Evolutionary conservation across 1,284 basidiomycete genomes (phyloP), one percentile per base, ranked within the genome.

Genomic region (Cutaneotrichosporon arboriforme): DNA sequence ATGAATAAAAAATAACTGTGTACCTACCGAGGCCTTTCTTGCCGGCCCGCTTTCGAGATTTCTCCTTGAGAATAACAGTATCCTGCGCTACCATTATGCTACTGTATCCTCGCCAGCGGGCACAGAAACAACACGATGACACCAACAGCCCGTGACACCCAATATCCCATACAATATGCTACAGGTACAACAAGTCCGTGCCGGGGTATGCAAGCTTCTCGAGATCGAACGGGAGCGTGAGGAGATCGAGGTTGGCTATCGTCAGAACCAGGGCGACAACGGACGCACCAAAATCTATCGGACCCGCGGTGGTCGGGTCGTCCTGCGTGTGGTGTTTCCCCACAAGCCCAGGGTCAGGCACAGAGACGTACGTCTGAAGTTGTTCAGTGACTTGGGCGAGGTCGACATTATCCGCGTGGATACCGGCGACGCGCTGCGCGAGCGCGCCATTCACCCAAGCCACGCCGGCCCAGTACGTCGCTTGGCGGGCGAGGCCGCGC

Each of bases 311-410:
- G 12, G 18, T 31, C 26, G 26, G 5, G 26, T 31, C 26, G 8
- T 18, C 20, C 18, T 5, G 13, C 9, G 39, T 41, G 10, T 31
- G 26, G 20, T 34, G 20, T 39, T 17, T 40, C 26, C 38, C 50
- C 12, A 39, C 45, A 8, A 46, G n/a, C 18, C 64, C 65, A 3
- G 62, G 59, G 50, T 65, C 64, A 1, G 64, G 62, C 13, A 66
- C 23, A 39, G 52, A 54, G n/a, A 65, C 59, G 35, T 50, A 62
- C 18, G 53, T 57, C 17, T 50, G 51, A 26, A 67, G 49, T 17
- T 52, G 44, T 46, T 62, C 61, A 31, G 52, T 60, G 43, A 64
- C 55, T 4, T 22, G 33, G 2, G 31, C 52, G 5, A 64, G 50
- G 41, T 64, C 62, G 20, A 64, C 44, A 3, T 60, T 58, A 36